Evolutionary conservation across 169 alveolate species (phyloP).

Genomic region (Toxoplasma gondii): DNA sequence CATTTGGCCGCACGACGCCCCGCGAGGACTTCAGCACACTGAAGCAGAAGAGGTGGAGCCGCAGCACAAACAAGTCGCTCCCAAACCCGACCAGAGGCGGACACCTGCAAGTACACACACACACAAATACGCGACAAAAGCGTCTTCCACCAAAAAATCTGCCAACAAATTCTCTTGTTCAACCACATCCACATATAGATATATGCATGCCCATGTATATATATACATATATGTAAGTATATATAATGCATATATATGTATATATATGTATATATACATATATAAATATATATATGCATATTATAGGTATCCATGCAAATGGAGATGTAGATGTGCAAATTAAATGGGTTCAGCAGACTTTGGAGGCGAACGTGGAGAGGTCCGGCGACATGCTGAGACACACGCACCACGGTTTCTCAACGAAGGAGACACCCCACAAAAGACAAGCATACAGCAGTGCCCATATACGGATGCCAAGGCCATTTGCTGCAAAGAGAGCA

Average conservation of each 20-base stretch:
- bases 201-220: no score
- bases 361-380: not conserved
- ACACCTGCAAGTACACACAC: constrained; percentile 51
- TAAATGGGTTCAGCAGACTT: no score
- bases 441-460: not conserved
- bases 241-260: no score
- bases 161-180: no score
- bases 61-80: constrained; percentile 73
- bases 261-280: no score
- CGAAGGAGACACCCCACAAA: not conserved
- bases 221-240: no score
- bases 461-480: not conserved
- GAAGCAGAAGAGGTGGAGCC: constrained; percentile 75
- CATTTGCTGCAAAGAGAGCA: no score
- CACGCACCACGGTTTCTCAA: not conserved
- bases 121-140: not conserved
- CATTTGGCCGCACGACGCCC: constrained; percentile 68
- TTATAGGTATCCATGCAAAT: not conserved
- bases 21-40: constrained; percentile 73
- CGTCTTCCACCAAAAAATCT: no score
- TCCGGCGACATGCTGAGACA: not conserved
- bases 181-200: no score
- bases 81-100: constrained; percentile 73
- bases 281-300: not conserved
- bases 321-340: no score